Evolutionary conservation across 2,329 filamentous ascomycete genomes (phyloP).

Genomic region (Kalaharituber pfeilii): DNA sequence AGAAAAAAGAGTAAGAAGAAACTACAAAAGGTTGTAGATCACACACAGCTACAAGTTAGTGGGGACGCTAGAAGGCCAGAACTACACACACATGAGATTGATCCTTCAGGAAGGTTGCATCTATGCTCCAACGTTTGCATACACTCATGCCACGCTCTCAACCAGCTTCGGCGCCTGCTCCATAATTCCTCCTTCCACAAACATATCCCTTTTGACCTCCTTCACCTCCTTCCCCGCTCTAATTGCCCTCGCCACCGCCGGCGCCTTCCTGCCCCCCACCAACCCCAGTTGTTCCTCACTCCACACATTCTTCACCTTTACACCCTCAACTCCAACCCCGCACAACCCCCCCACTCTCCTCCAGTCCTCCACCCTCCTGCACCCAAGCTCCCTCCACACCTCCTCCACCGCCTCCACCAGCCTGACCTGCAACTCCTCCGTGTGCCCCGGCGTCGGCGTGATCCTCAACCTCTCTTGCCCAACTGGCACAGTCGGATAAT

Average conservation of each 20-base stretch:
- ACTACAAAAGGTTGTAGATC: too few relatives aligned
- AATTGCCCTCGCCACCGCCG: background rate
- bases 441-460: slow-evolving; percentile 87
- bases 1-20: too few relatives aligned
- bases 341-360: slow-evolving; percentile 81
- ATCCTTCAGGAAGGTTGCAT: too few relatives aligned
- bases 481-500: slow-evolving; percentile 93
- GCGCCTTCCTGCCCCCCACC: background rate
- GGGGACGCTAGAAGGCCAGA: too few relatives aligned
- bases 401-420: slow-evolving; percentile 67
- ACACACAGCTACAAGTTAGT: too few relatives aligned
- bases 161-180: too few relatives aligned
- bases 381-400: slow-evolving; percentile 74
- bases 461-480: slow-evolving; percentile 95
- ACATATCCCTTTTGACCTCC: too few relatives aligned
- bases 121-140: too few relatives aligned
- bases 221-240: background rate
- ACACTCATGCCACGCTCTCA: too few relatives aligned
- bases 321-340: slow-evolving; percentile 62
- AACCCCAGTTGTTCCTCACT: slow-evolving; percentile 37
- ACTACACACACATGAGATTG: too few relatives aligned
- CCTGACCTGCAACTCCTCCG: slow-evolving; percentile 66
- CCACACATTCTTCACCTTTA: slow-evolving; percentile 54
- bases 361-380: slow-evolving; percentile 91
- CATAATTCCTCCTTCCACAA: too few relatives aligned